Percentiles rank a stretch among this genome's conserved stretches.
Evolutionary conservation across 768 basidiomycete genomes (phyloP).

Genomic region (Pleurotus djamor): DNA sequence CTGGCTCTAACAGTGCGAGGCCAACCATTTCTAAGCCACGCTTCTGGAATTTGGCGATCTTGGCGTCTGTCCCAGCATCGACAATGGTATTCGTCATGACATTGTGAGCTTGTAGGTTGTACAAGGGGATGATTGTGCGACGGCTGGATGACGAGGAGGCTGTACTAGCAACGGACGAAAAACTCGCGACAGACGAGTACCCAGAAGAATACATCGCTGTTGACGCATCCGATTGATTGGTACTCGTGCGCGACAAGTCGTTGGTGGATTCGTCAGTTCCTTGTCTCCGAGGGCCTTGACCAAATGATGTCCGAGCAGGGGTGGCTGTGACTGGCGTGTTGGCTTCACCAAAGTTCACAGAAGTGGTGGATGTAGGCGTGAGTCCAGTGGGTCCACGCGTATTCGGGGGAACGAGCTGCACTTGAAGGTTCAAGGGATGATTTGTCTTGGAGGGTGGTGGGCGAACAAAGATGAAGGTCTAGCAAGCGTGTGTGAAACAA

Average conservation of each 20-base stretch:
- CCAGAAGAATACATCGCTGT: slow-evolving; percentile 24
- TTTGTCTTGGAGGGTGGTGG: slow-evolving; percentile 85
- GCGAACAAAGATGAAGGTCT: slow-evolving; percentile 92
- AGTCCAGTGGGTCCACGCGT: slow-evolving; percentile 38
- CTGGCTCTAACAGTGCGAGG: slow-evolving; percentile 75
- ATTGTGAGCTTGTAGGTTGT: slow-evolving; percentile 86
- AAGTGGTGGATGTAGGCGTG: slow-evolving; percentile 26
- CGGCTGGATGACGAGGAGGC: slow-evolving; percentile 46
- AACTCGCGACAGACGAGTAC: slow-evolving; percentile 37
- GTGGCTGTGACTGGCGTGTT: slow-evolving; percentile 34
- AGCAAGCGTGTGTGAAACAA: slow-evolving; percentile 6
- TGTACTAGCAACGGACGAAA: slow-evolving; percentile 26
- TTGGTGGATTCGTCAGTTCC: slow-evolving; percentile 1
- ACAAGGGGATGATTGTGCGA: slow-evolving; percentile 81
- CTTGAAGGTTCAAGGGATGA: slow-evolving; percentile 87
- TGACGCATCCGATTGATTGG: slow-evolving; percentile 60
- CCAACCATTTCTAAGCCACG: slow-evolving; percentile 77
- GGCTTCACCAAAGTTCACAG: slow-evolving; percentile 14
- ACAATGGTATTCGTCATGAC: slow-evolving; percentile 84
- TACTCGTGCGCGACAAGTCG: slow-evolving; percentile 42
- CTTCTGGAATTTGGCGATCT: slow-evolving; percentile 74
- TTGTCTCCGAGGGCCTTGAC: neutral
- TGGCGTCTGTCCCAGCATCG: slow-evolving; percentile 87
- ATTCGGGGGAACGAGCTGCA: slow-evolving; percentile 83
- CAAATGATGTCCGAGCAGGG: slow-evolving; percentile 5